Evolutionary conservation across 192 early-diverging fungal genomes (phyloP).

Genomic region (Obelidium mucronatum): DNA sequence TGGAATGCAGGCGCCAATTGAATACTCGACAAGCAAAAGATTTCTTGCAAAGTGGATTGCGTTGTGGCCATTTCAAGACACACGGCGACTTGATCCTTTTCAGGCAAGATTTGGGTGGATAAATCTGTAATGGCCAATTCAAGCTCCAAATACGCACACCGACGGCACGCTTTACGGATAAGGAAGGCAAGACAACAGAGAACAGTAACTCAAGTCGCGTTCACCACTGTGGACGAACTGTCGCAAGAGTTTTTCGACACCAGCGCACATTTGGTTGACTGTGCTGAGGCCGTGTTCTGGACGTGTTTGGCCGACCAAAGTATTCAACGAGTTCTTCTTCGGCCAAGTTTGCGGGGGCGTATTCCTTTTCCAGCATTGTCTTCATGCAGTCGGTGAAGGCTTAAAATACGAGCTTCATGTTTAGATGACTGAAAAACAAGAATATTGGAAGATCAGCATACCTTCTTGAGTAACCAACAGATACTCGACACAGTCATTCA

Average conservation of each 20-base stretch:
- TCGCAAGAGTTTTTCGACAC: neutral
- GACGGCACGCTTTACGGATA: slow-evolving; percentile 47
- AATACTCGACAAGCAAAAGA: slow-evolving; percentile 44
- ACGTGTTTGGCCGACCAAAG: slow-evolving; percentile 1
- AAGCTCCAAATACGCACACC: slow-evolving; percentile 49
- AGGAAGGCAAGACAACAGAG: slow-evolving; percentile 10
- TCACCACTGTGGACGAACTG: neutral
- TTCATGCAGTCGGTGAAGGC: slow-evolving; percentile 13
- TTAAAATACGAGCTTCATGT: too few relatives aligned
- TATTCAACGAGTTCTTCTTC: slow-evolving; percentile 32
- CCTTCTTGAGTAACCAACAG: slow-evolving; percentile 25
- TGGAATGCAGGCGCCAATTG: slow-evolving; percentile 42
- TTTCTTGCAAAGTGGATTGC: slow-evolving; percentile 35
- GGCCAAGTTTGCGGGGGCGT: slow-evolving; percentile 25
- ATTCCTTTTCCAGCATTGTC: slow-evolving; percentile 21
- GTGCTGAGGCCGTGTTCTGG: neutral
- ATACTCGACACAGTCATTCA: slow-evolving; percentile 29
- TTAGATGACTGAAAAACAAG: neutral
- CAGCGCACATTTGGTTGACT: neutral
- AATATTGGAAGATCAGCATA: neutral
- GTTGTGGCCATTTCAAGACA: too few relatives aligned
- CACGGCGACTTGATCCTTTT: slow-evolving; percentile 57
- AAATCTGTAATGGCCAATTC: slow-evolving; percentile 37
- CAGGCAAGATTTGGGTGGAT: slow-evolving; percentile 52
- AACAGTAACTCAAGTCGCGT: neutral